Evolutionary conservation across 768 basidiomycete genomes (phyloP), one percentile per base, ranked within the genome.

Genomic region (Hysterangium stoloniferum): DNA sequence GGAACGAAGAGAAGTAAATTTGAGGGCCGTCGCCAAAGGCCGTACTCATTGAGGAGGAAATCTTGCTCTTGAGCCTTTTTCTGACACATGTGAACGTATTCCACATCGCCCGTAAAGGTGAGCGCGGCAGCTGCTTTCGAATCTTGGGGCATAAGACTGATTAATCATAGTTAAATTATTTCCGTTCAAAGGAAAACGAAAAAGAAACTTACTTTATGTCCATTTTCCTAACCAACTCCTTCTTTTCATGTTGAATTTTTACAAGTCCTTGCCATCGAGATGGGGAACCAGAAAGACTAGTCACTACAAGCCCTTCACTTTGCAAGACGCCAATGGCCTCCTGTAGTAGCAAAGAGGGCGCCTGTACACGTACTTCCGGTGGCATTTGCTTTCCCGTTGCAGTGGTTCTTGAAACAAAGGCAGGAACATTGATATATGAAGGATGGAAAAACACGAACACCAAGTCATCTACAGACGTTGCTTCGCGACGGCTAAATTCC

Each of bases 21-120:
- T n/a, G 11, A 41, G n/a, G n/a, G n/a, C n/a, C n/a, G n/a, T n/a
- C 64, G 68, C 84, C 84, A 86, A 3, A 86, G 65, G 11, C 84
- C 84, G 54, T 69, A 76, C 56, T 80, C 78, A 56, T 82, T 75
- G 25, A 86, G 67, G 29, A 72, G 66, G 58, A 82, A 56, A 13
- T 74, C 76, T 2, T 68, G 57, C 37, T 64, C 66, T 5, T 57
- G 46, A 0, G 84, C 84, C 33, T 66, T 65, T 19, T 56, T 59
- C 28, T 68, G 68, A 1, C 77, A 53, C 35, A 72, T 64, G 43
- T 66, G 63, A 35, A 66, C 62, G 59, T 82, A 81, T 22, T 69
- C 68, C 0, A 42, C 35, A 58, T 83, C 80, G 7, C 83, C 84
- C 1, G 83, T 86, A 19, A 76, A 57, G 11, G 68, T 56, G 29